phyloP scores from a whole-genome alignment of 441 rosid genomes.

The Gossypium davidsonii region DNA sequence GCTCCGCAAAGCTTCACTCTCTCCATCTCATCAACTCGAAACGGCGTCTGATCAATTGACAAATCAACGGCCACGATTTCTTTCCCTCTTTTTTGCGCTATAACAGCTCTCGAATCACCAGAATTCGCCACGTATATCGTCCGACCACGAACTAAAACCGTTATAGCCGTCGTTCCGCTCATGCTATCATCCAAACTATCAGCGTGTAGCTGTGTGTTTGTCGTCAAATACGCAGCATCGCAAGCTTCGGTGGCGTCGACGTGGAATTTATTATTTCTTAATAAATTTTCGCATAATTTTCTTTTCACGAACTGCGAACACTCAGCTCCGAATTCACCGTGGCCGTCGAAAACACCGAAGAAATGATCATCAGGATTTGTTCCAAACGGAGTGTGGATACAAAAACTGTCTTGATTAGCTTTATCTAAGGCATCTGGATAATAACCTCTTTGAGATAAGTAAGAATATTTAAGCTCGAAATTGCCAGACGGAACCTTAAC shows the following conservation, averaged over 20 bases:
- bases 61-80: slow-evolving; percentile 82
- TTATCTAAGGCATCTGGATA: slow-evolving; percentile 95
- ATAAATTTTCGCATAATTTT: slow-evolving; percentile 78
- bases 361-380: slow-evolving; percentile 62
- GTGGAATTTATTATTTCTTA: slow-evolving; percentile 52
- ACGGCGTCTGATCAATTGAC: slow-evolving; percentile 92
- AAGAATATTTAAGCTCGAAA: slow-evolving; percentile 72
- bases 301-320: slow-evolving; percentile 88
- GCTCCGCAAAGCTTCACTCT: slow-evolving; percentile 94
- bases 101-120: slow-evolving; percentile 92
- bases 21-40: slow-evolving; percentile 76
- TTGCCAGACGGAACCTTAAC: slow-evolving; percentile 51
- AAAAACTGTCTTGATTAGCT: slow-evolving; percentile 96
- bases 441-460: slow-evolving; percentile 84
- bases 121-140: slow-evolving; percentile 78
- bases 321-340: slow-evolving; percentile 88
- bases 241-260: slow-evolving; percentile 83
- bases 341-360: slow-evolving; percentile 97
- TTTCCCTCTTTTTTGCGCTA: slow-evolving; percentile 73
- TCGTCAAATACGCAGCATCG: slow-evolving; percentile 53
- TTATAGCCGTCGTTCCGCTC: slow-evolving; percentile 99
- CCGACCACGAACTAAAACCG: slow-evolving; percentile 85
- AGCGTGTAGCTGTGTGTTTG: slow-evolving; percentile 71
- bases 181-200: slow-evolving; percentile 82
- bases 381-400: slow-evolving; percentile 91